Evolutionary conservation across 805 yeast species (phyloP).

Genomic region (Metschnikowia noctiluminum): DNA sequence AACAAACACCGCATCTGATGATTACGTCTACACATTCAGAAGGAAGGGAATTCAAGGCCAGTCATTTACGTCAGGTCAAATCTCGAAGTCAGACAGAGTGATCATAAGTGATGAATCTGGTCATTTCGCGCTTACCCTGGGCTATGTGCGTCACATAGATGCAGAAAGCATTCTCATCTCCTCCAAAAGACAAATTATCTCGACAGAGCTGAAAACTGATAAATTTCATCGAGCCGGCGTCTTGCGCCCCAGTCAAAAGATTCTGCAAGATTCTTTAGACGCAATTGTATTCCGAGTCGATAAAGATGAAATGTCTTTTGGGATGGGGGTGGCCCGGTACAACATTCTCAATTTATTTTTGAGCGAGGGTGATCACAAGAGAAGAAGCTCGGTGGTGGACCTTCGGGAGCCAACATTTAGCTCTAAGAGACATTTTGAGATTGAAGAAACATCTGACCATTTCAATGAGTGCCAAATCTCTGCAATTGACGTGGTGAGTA

Average conservation of each 20-base stretch:
- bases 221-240: conserved; percentile 35
- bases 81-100: conserved; percentile 58
- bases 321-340: conserved; percentile 71
- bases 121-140: conserved; percentile 69
- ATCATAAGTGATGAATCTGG: conserved; percentile 79
- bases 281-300: conserved; percentile 59
- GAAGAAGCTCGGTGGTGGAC: conserved; percentile 54
- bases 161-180: conserved; percentile 45
- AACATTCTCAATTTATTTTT: conserved; percentile 70
- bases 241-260: conserved; percentile 11
- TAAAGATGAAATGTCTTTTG: conserved; percentile 71
- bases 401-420: conserved; percentile 44
- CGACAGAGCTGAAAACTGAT: conserved; percentile 35
- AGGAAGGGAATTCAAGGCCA: conserved; percentile 24
- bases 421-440: conserved; percentile 20
- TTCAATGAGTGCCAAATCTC: conserved; percentile 69
- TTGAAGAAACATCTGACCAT: conserved; percentile 10
- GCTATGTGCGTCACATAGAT: conserved; percentile 47
- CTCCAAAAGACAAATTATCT: conserved; percentile 51
- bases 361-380: conserved; percentile 42
- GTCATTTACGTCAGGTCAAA: conserved; percentile 38
- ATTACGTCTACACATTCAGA: conserved; percentile 47
- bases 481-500: conserved; percentile 65
- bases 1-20: conserved; percentile 20
- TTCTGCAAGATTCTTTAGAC: conserved; percentile 1